These are phyloP conservation scores for Trypanosoma mega DNA, from an alignment of 208 protist genomes.

Conservation along the genomic window DNA sequence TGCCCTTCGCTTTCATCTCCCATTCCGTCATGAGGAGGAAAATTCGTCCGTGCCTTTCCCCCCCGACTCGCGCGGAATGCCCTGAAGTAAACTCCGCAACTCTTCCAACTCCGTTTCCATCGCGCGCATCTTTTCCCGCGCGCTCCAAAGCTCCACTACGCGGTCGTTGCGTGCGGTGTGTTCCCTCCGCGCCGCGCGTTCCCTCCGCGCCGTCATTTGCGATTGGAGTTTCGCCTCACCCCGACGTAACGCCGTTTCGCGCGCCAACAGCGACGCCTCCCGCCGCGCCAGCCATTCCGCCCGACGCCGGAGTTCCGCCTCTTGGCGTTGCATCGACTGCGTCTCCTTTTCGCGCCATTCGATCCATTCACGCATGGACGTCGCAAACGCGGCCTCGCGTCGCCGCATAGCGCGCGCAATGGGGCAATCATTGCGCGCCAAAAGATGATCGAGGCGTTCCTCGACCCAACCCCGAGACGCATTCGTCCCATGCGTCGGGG, in stretches of 20 bases:
- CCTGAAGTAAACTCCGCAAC: no score
- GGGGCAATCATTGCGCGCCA: background rate
- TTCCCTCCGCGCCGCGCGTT: background rate
- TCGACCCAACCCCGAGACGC: background rate
- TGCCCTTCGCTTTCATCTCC: no score
- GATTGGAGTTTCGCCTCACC: background rate
- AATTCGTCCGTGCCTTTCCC: no score
- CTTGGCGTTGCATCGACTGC: background rate
- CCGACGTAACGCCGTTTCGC: background rate
- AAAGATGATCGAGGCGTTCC: background rate
- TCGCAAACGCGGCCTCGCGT: background rate
- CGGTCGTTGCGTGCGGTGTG: background rate
- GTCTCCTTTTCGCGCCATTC: constrained; percentile 5
- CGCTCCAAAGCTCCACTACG: background rate
- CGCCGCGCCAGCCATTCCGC: background rate
- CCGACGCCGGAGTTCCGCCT: background rate
- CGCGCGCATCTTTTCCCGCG: background rate
- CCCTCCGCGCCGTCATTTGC: background rate
- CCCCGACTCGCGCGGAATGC: no score
- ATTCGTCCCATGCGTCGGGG: no score
- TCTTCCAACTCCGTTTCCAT: constrained; percentile 1
- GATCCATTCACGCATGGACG: constrained; percentile 2
- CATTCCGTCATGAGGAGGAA: no score
- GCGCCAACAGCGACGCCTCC: background rate
- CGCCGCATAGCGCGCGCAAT: background rate